Evolutionary conservation across 352 stramenopile genomes (phyloP).

Genomic region (Pythium rishiriense): DNA sequence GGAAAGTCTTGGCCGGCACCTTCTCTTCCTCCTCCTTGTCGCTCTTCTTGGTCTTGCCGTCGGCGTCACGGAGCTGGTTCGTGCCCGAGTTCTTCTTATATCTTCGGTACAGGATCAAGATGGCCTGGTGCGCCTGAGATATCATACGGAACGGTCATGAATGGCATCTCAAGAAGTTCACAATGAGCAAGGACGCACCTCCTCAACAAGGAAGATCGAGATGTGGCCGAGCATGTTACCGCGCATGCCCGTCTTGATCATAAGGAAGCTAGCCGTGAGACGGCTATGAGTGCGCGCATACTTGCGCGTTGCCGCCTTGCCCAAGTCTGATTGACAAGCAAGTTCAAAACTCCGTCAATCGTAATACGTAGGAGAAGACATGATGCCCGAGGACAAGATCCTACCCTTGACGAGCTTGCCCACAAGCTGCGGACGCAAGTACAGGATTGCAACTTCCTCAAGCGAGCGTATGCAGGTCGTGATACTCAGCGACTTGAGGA

Average conservation of each 20-base stretch:
- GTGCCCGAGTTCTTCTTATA: constrained; percentile 34
- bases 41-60: constrained; percentile 20
- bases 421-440: constrained; percentile 55
- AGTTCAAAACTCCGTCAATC: not conserved
- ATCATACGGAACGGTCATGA: constrained; percentile 3
- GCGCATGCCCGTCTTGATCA: constrained; percentile 81
- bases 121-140: constrained; percentile 60
- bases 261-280: constrained; percentile 46
- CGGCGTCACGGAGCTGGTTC: constrained; percentile 31
- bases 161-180: not conserved
- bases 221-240: constrained; percentile 72
- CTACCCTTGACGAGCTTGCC: constrained; percentile 87
- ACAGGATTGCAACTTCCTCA: constrained; percentile 62
- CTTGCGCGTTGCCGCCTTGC: constrained; percentile 77
- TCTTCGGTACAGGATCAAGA: constrained; percentile 70
- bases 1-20: constrained; percentile 32
- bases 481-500: constrained; percentile 78
- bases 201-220: constrained; percentile 83
- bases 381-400: too few species aligned
- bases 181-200: constrained; percentile 35
- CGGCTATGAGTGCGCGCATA: constrained; percentile 68
- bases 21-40: constrained; percentile 18
- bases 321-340: constrained; percentile 45
- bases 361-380: too few species aligned
- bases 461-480: constrained; percentile 78